These are phyloP conservation scores for Bombardia bombarda DNA, from an alignment of 495 filamentous ascomycete species.

Conservation along the genomic window DNA sequence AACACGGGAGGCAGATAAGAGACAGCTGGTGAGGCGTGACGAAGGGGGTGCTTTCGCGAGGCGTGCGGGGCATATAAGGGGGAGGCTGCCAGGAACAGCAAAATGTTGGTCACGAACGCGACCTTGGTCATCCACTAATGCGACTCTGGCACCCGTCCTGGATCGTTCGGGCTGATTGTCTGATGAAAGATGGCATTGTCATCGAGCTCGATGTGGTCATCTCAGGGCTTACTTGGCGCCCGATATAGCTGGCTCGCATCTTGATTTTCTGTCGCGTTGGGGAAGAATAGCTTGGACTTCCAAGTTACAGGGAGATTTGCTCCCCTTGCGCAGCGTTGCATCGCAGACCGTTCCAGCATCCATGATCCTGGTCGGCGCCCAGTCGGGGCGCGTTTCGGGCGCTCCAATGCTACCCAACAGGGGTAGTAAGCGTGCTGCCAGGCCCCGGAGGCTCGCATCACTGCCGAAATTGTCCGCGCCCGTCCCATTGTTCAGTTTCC, in stretches of 20 bases:
- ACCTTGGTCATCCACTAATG: too few relatives aligned
- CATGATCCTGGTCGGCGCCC: slow-evolving; percentile 3
- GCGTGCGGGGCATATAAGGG: not conserved
- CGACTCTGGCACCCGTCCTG: too few relatives aligned
- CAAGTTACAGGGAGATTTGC: slow-evolving; percentile 1
- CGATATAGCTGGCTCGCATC: not conserved
- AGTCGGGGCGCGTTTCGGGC: slow-evolving; percentile 10
- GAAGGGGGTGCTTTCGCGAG: not conserved
- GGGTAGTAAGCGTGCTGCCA: not conserved
- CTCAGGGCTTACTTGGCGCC: not conserved
- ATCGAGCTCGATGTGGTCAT: not conserved
- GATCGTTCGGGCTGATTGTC: too few relatives aligned
- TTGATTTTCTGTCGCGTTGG: not conserved
- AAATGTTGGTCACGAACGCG: too few relatives aligned
- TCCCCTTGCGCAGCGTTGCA: slow-evolving; percentile 11
- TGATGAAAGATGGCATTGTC: not conserved
- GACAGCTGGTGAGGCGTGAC: not conserved
- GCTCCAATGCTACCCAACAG: slow-evolving; percentile 10
- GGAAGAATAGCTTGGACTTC: not conserved
- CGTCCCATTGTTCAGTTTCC: slow-evolving; percentile 7
- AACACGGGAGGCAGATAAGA: not conserved
- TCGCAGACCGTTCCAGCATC: slow-evolving; percentile 3
- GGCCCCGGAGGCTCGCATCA: too few relatives aligned
- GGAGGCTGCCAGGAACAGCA: too few relatives aligned
- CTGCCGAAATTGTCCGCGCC: slow-evolving; percentile 6